These are phyloP conservation scores for Verticillium isaacii DNA, from an alignment of 2,329 filamentous ascomycete species.

Conservation along the genomic window DNA sequence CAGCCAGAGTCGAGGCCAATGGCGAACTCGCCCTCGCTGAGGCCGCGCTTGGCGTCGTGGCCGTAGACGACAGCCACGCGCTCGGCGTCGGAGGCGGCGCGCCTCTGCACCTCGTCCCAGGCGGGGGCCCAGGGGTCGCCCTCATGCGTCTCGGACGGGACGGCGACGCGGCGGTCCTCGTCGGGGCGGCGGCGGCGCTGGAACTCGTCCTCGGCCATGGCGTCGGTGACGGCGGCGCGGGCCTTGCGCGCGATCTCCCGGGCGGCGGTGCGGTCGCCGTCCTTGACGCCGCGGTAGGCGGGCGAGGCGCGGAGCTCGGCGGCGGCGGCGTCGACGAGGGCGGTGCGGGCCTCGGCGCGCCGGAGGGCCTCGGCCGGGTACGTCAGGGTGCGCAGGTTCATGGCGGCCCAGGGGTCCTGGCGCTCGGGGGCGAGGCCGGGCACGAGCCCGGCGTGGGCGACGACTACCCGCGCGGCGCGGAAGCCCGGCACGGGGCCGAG, in stretches of 20 bases:
- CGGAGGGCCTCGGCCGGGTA: slow-evolving; percentile 37
- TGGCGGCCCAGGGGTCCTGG: slow-evolving; percentile 74
- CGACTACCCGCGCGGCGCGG: slow-evolving; percentile 54
- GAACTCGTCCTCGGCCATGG: slow-evolving; percentile 12
- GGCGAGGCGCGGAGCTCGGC: slow-evolving; percentile 1
- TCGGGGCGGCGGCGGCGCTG: slow-evolving; percentile 8
- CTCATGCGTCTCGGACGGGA: slow-evolving; percentile 36
- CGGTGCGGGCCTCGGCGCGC: slow-evolving; percentile 26
- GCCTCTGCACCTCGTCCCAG: slow-evolving; percentile 50
- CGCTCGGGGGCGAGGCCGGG: slow-evolving; percentile 65
- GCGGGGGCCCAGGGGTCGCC: slow-evolving; percentile 65
- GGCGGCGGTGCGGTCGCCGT: background rate
- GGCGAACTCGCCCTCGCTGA: slow-evolving; percentile 59
- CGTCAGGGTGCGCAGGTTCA: slow-evolving; percentile 86
- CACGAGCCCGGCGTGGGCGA: slow-evolving; percentile 83
- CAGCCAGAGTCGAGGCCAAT: slow-evolving; percentile 86
- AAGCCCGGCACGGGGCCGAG: slow-evolving; percentile 55
- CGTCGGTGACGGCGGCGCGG: slow-evolving; percentile 5
- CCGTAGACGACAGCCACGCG: slow-evolving; percentile 67
- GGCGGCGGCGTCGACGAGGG: slow-evolving; percentile 11
- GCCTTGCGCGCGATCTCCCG: background rate
- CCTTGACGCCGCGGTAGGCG: background rate
- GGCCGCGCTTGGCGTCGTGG: slow-evolving; percentile 72
- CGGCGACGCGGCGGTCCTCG: slow-evolving; percentile 22
- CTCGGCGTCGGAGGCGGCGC: slow-evolving; percentile 16